A percentile compares a stretch with the other conserved stretches of the same genome.
These are phyloP conservation scores for Rhodotorula sp. DNA, from an alignment of 1,284 basidiomycete species.

Conservation along the genomic window DNA sequence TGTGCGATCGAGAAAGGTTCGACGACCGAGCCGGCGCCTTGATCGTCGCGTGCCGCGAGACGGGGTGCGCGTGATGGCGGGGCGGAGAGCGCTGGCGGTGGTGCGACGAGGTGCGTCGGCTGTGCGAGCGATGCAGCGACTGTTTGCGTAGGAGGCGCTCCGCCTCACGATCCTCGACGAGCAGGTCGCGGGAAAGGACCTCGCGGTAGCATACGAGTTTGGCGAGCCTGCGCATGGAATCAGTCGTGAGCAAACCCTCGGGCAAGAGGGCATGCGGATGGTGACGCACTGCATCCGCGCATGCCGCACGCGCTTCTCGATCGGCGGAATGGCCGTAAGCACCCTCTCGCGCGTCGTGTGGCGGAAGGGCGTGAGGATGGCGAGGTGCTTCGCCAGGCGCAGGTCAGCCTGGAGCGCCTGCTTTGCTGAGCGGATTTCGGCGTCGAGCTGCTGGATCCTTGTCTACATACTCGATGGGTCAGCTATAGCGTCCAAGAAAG, in stretches of 20 bases:
- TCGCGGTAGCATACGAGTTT: conserved; percentile 72
- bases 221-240: conserved; percentile 54
- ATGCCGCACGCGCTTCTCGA: conserved; percentile 67
- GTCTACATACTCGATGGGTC: conserved; percentile 48
- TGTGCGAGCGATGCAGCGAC: conserved; percentile 25
- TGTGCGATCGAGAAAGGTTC: conserved; percentile 5
- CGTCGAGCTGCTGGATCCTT: conserved; percentile 67
- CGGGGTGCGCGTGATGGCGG: not conserved
- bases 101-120: conserved; percentile 6
- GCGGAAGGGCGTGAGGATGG: conserved; percentile 82
- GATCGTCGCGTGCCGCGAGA: conserved; percentile 1
- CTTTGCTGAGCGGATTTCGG: conserved; percentile 62
- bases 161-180: conserved; percentile 65
- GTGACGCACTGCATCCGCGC: conserved; percentile 62
- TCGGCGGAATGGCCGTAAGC: conserved; percentile 62
- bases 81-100: conserved; percentile 1
- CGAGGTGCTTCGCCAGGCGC: conserved; percentile 76
- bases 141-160: conserved; percentile 29
- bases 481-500: not conserved
- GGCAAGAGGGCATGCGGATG: accelerated
- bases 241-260: not conserved
- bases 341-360: conserved; percentile 76
- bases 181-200: conserved; percentile 71
- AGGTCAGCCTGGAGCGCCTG: conserved; percentile 69
- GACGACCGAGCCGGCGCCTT: not conserved